Conservation (phyloP, 768 basidiomycete species). For the Ramaria sp. region DNA sequence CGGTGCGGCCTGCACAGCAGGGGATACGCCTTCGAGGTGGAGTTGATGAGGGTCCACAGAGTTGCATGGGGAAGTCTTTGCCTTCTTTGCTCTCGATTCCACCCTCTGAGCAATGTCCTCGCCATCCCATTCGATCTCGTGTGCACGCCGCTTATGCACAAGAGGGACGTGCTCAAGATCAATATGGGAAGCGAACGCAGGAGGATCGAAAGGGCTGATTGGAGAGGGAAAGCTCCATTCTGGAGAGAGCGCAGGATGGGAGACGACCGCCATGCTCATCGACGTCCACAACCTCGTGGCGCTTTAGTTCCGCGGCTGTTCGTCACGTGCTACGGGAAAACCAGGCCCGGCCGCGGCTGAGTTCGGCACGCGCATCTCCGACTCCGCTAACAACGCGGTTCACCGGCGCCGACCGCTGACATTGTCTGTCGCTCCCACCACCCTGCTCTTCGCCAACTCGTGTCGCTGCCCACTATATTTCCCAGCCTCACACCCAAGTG, state of each 20-base stretch:
- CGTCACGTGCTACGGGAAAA: too few relatives aligned
- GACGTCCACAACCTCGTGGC: background rate
- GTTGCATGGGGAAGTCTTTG: background rate
- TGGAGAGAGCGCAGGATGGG: background rate
- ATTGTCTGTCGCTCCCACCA: too few relatives aligned
- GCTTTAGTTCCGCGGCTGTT: too few relatives aligned
- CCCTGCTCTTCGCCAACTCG: too few relatives aligned
- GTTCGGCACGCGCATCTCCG: too few relatives aligned
- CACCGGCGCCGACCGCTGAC: too few relatives aligned
- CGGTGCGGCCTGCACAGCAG: background rate
- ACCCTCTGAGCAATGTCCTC: background rate
- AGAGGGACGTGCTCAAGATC: background rate
- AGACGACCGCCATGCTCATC: background rate
- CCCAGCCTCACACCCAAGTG: too few relatives aligned
- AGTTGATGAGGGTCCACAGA: background rate
- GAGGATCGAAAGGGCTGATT: background rate
- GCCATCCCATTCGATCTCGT: background rate
- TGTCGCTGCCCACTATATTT: too few relatives aligned
- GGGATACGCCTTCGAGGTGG: background rate
- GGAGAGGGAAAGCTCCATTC: background rate
- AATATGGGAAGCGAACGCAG: background rate
- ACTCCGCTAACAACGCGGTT: too few relatives aligned
- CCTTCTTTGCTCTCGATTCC: background rate
- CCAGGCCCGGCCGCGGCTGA: too few relatives aligned
- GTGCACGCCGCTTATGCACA: background rate